Evolutionary conservation across 495 filamentous ascomycete genomes (phyloP), one percentile per base, ranked within the genome.

Genomic region (Evernia prunastri): DNA sequence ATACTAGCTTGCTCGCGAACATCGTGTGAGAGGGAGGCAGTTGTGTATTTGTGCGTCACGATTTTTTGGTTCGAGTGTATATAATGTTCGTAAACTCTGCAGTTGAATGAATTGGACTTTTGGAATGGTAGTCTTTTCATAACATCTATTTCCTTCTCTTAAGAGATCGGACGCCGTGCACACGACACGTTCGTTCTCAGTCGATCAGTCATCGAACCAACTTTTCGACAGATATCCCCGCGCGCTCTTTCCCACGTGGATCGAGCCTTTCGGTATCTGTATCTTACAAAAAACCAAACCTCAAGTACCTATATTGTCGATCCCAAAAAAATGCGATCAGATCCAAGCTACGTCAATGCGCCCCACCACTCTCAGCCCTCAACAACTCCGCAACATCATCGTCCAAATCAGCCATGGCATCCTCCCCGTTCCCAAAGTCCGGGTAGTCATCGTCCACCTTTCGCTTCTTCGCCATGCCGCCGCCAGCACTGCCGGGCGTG

Each of bases 301-400:
- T 51, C 47, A 47, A 9, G 45, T 25, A 9, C 45, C n/a, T 12
- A 25, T 12, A 25, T 5, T 0, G 25, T 12, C 45, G n/a, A 12
- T 39, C 4, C 36, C 13, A 12, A 12, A 39, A 39, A 11, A 9
- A 2, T 39, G 13, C 10, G 4, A 39, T n/a, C n/a, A 11, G 36
- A 51, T 51, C 25, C 47, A 51, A 51, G 3, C 0, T 23, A 9
- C 29, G 37, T 68, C 63, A 68, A 33, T 56, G 36, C 31, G n/a
- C 67, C 36, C 70, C 51, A 17, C 69, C 68, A n/a, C 74, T 75
- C 64, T 85, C 79, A 45, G 84, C 82, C 59, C 84, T 81, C 64
- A 95, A 77, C 73, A 92, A 83, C 64, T 91, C 88, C n/a, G 87
- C 86, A 39, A 95, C 88, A 73, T 93, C 90, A 1, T 88, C 86